These are phyloP conservation scores for Cryphonectria naterciae DNA, from an alignment of 2,329 filamentous ascomycete genomes.

Conservation along the genomic window DNA sequence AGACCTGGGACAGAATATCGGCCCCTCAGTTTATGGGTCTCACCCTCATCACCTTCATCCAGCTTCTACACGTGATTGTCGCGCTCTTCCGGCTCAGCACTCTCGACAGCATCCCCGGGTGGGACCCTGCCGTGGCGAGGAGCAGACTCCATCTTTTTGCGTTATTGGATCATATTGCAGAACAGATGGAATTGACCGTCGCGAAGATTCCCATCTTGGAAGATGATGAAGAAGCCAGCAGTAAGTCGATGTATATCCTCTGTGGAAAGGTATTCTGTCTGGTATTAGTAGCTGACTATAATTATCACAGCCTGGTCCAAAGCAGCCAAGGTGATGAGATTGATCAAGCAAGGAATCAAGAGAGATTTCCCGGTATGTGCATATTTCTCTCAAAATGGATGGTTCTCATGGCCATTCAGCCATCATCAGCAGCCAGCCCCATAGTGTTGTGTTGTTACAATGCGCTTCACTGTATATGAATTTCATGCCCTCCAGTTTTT, in stretches of 20 bases:
- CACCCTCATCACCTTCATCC: conserved; percentile 41
- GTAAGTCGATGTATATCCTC: conserved; percentile 1
- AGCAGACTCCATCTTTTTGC: conserved; percentile 40
- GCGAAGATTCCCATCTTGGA: conserved; percentile 8
- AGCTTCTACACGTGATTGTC: conserved; percentile 40
- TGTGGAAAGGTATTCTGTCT: background rate
- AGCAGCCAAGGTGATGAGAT: conserved; percentile 8
- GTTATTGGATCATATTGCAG: conserved; percentile 35
- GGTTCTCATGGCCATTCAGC: too few relatives aligned
- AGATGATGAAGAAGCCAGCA: conserved; percentile 23
- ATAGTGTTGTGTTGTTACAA: background rate
- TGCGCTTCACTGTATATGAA: background rate
- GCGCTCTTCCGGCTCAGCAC: conserved; percentile 40
- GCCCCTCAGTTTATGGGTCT: conserved; percentile 37
- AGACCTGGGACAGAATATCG: conserved; percentile 38
- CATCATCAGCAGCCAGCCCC: background rate
- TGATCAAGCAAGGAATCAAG: conserved; percentile 13
- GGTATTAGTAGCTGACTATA: background rate
- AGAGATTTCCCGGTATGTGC: conserved; percentile 15
- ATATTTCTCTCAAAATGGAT: background rate
- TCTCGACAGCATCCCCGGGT: conserved; percentile 41
- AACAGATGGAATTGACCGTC: conserved; percentile 12
- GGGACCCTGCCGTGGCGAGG: conserved; percentile 42
- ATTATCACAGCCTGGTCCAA: conserved; percentile 9
- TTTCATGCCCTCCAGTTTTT: background rate